Base-by-base conservation (phyloP, 106 monocot species). In the Platanthera guangdongensis region DNA sequence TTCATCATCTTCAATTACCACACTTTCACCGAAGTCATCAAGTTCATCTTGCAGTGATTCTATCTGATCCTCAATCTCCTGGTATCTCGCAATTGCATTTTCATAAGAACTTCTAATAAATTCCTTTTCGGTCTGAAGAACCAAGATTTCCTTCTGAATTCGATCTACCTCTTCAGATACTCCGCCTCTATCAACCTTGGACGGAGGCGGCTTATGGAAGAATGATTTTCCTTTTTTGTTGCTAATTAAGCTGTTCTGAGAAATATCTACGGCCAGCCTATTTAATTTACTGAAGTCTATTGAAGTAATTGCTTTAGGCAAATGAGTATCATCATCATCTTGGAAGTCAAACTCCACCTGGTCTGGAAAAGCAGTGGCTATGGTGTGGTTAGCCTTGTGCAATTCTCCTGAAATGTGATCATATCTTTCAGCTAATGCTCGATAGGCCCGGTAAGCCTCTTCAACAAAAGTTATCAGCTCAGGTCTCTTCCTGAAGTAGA, bases 71-170 rank as follows among this genome's bases (percentile, higher is more conserved):
- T 90, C 90, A 62, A 90, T 76, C 0, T 83, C 85, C 90, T 84
- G 83, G 25, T 80, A 87, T 69, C 85, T 90, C 7, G 78, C 76
- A 0, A 84, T 57, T 32, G 84, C 85, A 50, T 60, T 87, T 70
- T 90, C 84, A 48, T 87, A 90, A 13, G 90, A 82, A 71, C 87
- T 87, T 79, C 85, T 90, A 52, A 90, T 77, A 46, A 80, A 90
- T 75, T 90, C 87, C 80, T 90, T 90, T 80, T 87, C 87, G 15
- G 90, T 87, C 45, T 90, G 90, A 19, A 90, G 86, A 47, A 85
- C 82, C 13, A 90, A 62, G 45, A 90, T 87, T 18, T 45, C 78
- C 76, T 90, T 90, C 80, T 90, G 85, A 45, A 90, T 77, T 68
- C 73, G 84, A 55, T 83, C 87, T 19, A 90, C 87, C 69, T 87